phyloP scores from a whole-genome alignment of 352 stramenopile species.

The Globisporangium paddicum region DNA sequence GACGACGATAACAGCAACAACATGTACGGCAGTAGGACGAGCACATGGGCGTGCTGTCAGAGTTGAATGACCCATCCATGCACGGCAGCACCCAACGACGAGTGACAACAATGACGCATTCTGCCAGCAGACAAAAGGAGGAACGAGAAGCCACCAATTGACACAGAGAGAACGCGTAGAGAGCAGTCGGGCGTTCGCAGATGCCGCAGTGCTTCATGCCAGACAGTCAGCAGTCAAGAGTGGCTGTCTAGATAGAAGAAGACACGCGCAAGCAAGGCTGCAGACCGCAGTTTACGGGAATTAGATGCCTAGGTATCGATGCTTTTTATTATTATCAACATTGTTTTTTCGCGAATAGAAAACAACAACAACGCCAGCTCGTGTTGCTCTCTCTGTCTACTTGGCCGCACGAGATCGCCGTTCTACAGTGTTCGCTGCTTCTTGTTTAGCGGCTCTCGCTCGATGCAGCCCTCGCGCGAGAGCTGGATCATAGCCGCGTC shows the following conservation, averaged over 20 bases:
- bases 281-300: not conserved
- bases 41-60: not conserved
- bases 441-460: constrained; percentile 45
- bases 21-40: not conserved
- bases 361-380: not conserved
- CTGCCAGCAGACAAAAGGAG: not conserved
- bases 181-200: not conserved
- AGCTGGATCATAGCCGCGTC: constrained; percentile 97
- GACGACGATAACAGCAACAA: not conserved
- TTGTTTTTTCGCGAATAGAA: constrained; percentile 4
- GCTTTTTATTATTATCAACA: constrained; percentile 4
- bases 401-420: too few species aligned
- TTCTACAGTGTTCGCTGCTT: constrained; percentile 50
- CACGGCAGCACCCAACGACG: not conserved
- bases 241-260: not conserved
- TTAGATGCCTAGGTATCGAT: constrained; percentile 5
- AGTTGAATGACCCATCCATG: not conserved
- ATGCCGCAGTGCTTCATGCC: not conserved
- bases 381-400: too few species aligned
- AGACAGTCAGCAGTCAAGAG: not conserved
- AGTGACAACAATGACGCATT: not conserved
- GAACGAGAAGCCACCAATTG: not conserved
- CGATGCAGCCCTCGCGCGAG: constrained; percentile 74
- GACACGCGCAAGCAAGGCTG: not conserved
- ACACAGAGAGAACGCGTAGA: too few species aligned